phyloP scores from a whole-genome alignment of 768 basidiomycete genomes.

The Rhizopogon sp. region DNA sequence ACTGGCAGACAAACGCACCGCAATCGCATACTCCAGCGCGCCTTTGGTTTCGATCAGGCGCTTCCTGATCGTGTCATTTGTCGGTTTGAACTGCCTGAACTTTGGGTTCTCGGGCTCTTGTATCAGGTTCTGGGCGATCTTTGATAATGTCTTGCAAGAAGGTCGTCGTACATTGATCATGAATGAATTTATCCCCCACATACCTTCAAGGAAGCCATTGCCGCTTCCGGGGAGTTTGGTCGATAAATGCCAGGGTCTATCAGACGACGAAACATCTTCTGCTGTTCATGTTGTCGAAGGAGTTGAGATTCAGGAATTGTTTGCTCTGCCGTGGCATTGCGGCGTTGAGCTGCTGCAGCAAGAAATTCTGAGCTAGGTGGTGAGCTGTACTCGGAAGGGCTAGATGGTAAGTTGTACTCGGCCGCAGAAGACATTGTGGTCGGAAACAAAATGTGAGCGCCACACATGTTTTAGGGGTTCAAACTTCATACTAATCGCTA shows the following conservation, averaged over 20 bases:
- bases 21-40: conserved; percentile 74
- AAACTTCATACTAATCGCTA: no score
- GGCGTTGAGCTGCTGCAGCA: conserved; percentile 25
- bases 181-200: conserved; percentile 8
- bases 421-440: not conserved
- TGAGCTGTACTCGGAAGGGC: not conserved
- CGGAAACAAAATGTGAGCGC: not conserved
- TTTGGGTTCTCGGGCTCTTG: conserved; percentile 69
- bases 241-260: conserved; percentile 77
- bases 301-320: conserved; percentile 8
- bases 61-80: conserved; percentile 63
- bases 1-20: conserved; percentile 40
- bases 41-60: conserved; percentile 66
- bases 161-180: conserved; percentile 3
- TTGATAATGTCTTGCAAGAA: conserved; percentile 51
- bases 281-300: conserved; percentile 54
- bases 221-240: conserved; percentile 59
- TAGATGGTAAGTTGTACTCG: conserved; percentile 8
- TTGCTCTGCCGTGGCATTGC: conserved; percentile 5
- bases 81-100: conserved; percentile 71
- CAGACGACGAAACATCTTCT: conserved; percentile 68
- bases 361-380: conserved; percentile 16
- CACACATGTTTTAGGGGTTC: not conserved
- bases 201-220: conserved; percentile 62
- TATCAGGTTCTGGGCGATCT: conserved; percentile 68